Percentiles rank a stretch among this genome's conserved stretches.
These are phyloP conservation scores for Elsinoe australis DNA, from an alignment of 2,329 filamentous ascomycete genomes.

Conservation along the genomic window DNA sequence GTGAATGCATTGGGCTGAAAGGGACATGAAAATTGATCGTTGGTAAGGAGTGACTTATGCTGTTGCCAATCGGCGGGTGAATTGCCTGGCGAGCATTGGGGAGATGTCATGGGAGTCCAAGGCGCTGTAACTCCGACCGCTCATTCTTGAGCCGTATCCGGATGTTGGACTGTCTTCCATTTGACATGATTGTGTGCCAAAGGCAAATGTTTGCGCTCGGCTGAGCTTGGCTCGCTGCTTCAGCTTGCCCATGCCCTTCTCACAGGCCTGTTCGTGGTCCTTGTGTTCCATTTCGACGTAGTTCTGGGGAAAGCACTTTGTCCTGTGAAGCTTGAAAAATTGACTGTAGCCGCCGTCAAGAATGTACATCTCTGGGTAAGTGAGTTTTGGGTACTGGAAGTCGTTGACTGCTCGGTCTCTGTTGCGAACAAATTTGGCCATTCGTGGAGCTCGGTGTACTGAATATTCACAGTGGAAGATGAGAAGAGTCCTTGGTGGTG, in stretches of 20 bases:
- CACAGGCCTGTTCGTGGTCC: conserved; percentile 85
- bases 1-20: conserved; percentile 14
- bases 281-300: conserved; percentile 96
- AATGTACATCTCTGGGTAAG: conserved; percentile 97
- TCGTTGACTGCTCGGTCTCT: conserved; percentile 80
- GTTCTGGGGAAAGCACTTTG: conserved; percentile 83
- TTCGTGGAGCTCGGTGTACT: conserved; percentile 87
- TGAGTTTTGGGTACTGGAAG: conserved; percentile 77
- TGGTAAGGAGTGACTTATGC: conserved; percentile 12
- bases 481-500: conserved; percentile 64
- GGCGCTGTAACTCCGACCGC: conserved; percentile 26
- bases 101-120: conserved; percentile 23
- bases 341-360: conserved; percentile 91
- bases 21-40: conserved; percentile 11
- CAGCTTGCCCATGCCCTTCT: conserved; percentile 87
- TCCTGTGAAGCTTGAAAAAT: conserved; percentile 73
- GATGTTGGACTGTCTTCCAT: conserved; percentile 59
- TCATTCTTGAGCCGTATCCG: conserved; percentile 25
- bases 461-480: conserved; percentile 99
- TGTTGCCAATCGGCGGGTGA: conserved; percentile 16
- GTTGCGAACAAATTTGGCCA: conserved; percentile 88
- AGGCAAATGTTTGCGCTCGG: conserved; percentile 89
- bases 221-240: conserved; percentile 80
- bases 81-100: conserved; percentile 16
- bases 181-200: conserved; percentile 59